phyloP scores from a whole-genome alignment of 176 grass and related monocot genomes.

The Stipa capillata region DNA sequence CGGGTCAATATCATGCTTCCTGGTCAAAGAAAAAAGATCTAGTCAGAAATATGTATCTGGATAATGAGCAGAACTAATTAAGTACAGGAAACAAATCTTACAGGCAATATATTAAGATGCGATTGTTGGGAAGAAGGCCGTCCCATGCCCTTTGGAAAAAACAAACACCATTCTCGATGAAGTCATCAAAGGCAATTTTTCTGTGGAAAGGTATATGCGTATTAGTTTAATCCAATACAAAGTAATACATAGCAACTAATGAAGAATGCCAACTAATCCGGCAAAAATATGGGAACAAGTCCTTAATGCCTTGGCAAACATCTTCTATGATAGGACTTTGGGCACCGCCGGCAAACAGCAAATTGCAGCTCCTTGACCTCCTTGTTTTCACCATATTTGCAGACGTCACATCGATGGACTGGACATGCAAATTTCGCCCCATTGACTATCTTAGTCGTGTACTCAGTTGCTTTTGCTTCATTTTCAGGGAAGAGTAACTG shows the following conservation, averaged over 20 bases:
- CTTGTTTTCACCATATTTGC: constrained; percentile 59
- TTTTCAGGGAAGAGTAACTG: constrained; percentile 41
- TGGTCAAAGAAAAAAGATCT: constrained; percentile 24
- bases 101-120: constrained; percentile 73
- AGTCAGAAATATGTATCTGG: background rate
- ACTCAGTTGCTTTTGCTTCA: constrained; percentile 40
- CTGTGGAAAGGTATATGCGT: constrained; percentile 2
- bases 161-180: constrained; percentile 37
- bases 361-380: constrained; percentile 41
- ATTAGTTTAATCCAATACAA: background rate
- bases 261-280: background rate
- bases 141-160: constrained; percentile 56
- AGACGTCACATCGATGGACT: constrained; percentile 51
- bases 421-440: constrained; percentile 61
- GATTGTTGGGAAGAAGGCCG: constrained; percentile 53
- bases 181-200: constrained; percentile 40
- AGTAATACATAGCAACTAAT: background rate
- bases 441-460: constrained; percentile 33
- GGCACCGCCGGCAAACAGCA: constrained; percentile 60
- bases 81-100: constrained; percentile 23
- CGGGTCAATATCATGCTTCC: constrained; percentile 53
- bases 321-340: constrained; percentile 73
- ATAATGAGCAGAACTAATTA: background rate
- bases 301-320: constrained; percentile 57
- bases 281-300: background rate